phyloP scores from a whole-genome alignment of 1,284 basidiomycete species.

The Leccinum insigne region DNA sequence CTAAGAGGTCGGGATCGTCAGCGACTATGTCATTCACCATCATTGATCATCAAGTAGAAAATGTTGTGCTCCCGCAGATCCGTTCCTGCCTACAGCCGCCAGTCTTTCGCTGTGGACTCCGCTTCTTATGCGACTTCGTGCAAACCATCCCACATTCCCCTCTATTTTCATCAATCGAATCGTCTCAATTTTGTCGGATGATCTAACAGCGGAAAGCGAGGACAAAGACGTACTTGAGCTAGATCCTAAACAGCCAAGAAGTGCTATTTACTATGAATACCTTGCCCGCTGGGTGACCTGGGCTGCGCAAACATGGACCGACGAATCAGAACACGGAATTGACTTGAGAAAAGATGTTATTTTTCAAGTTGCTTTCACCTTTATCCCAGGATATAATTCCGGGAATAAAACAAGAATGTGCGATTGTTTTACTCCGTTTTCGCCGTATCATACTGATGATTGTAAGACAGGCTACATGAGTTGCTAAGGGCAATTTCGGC shows the following conservation, averaged over 20 bases:
- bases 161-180: constrained; percentile 53
- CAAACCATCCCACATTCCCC: constrained; percentile 56
- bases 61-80: constrained; percentile 47
- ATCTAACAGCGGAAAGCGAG: constrained; percentile 4
- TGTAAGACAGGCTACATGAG: constrained; percentile 19
- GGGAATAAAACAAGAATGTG: constrained; percentile 40
- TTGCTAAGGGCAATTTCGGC: constrained; percentile 21
- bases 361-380: constrained; percentile 44
- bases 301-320: constrained; percentile 45
- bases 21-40: neutral
- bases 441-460: constrained; percentile 11
- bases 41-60: constrained; percentile 47
- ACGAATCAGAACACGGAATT: constrained; percentile 30
- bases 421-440: constrained; percentile 9
- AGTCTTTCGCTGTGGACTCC: constrained; percentile 71
- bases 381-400: constrained; percentile 40
- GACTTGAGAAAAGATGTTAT: constrained; percentile 47
- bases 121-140: constrained; percentile 62
- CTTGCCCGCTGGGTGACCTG: constrained; percentile 70
- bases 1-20: constrained; percentile 62
- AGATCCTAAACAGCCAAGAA: constrained; percentile 17
- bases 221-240: constrained; percentile 13
- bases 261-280: constrained; percentile 53
- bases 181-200: constrained; percentile 41
- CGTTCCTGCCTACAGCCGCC: constrained; percentile 50